These are phyloP conservation scores for Salvia sclarea DNA, from an alignment of 305 asterid genomes.

Conservation along the genomic window DNA sequence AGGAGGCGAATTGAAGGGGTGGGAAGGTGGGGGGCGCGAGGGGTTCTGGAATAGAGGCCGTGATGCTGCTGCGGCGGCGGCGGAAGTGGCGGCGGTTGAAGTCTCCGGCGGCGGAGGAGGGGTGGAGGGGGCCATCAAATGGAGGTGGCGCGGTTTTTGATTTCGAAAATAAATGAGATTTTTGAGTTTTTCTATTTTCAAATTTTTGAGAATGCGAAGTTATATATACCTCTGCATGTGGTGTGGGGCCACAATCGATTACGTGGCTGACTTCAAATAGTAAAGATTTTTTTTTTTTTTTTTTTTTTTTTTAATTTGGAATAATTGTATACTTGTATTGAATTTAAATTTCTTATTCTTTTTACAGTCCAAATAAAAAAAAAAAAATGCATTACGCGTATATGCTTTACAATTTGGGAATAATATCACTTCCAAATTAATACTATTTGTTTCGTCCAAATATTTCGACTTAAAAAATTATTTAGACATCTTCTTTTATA, in stretches of 20 bases:
- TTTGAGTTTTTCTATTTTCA: constrained; percentile 22
- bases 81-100: constrained; percentile 32
- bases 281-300: no score
- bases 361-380: no score
- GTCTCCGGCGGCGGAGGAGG: constrained; percentile 49
- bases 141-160: constrained; percentile 40
- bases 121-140: constrained; percentile 51
- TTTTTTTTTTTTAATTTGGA: no score
- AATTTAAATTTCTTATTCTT: no score
- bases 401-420: no score
- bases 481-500: no score
- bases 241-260: background rate
- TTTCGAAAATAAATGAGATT: constrained; percentile 36
- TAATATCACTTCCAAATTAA: no score
- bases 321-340: no score
- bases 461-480: no score
- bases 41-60: constrained; percentile 51
- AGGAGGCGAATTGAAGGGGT: constrained; percentile 43
- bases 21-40: constrained; percentile 51
- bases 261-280: background rate
- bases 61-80: constrained; percentile 29
- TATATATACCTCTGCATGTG: background rate
- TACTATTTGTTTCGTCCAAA: no score
- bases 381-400: no score
- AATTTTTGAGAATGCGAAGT: constrained; percentile 5